phyloP scores from a whole-genome alignment of 2,329 filamentous ascomycete species.

The Beauveria rudraprayagi region DNA sequence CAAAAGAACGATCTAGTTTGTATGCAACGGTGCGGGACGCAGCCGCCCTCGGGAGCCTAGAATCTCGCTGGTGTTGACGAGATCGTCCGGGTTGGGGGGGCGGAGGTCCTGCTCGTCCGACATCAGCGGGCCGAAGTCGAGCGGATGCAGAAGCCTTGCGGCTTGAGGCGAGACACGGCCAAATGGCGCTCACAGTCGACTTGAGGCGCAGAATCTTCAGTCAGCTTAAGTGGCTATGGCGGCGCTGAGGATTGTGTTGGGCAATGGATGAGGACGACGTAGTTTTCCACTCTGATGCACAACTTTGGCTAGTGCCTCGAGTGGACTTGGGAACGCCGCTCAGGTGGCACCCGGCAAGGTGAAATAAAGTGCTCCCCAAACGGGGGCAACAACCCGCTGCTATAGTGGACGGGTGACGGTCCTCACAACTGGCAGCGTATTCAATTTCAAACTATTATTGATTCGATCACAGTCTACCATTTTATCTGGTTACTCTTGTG shows the following conservation, averaged over 20 bases:
- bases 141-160: background rate
- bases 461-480: too few relatives aligned
- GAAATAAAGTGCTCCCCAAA: background rate
- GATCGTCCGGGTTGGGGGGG: background rate
- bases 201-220: background rate
- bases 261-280: slow-evolving; percentile 6
- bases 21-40: background rate
- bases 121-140: background rate
- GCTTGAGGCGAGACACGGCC: background rate
- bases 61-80: background rate
- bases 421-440: too few relatives aligned
- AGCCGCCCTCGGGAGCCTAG: background rate
- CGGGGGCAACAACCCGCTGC: background rate
- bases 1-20: background rate
- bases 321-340: slow-evolving; percentile 3
- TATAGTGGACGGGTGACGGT: background rate
- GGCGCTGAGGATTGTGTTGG: background rate
- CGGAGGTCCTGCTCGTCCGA: slow-evolving; percentile 6
- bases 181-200: background rate
- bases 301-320: slow-evolving; percentile 8
- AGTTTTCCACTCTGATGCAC: slow-evolving; percentile 11
- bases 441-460: too few relatives aligned
- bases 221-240: background rate
- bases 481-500: too few relatives aligned
- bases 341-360: background rate